A percentile compares a stretch with the other conserved stretches of the same genome.
phyloP scores from a whole-genome alignment of 768 basidiomycete genomes.

The Boletales sp. region DNA sequence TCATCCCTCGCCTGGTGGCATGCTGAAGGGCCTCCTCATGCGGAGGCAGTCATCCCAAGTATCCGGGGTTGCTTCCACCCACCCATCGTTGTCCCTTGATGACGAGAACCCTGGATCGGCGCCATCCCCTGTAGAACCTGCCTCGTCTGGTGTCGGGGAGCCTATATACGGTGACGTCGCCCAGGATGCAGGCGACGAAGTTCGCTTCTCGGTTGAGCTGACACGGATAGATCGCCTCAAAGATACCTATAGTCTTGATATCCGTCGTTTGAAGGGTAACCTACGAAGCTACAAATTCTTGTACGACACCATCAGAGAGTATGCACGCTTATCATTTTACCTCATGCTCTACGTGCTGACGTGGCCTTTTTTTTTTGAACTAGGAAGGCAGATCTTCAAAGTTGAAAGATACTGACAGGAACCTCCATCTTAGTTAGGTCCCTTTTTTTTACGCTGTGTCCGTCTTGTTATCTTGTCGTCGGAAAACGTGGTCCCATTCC shows the following conservation, averaged over 20 bases:
- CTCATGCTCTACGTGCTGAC: constrained; percentile 9
- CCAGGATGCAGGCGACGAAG: constrained; percentile 91
- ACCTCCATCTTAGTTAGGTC: constrained; percentile 15
- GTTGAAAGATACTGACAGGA: constrained; percentile 26
- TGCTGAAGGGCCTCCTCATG: constrained; percentile 86
- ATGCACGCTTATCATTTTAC: constrained; percentile 33
- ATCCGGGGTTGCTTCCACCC: constrained; percentile 33
- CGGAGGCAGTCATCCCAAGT: constrained; percentile 88
- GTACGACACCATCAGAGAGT: constrained; percentile 87
- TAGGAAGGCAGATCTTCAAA: constrained; percentile 37
- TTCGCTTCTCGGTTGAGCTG: constrained; percentile 92
- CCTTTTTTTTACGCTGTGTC: too few species aligned
- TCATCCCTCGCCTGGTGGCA: constrained; percentile 66
- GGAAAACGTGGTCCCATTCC: constrained; percentile 6
- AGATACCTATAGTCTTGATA: constrained; percentile 89
- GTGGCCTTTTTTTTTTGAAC: constrained; percentile 1
- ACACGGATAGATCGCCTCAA: constrained; percentile 86
- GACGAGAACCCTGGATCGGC: constrained; percentile 27
- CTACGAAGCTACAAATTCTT: constrained; percentile 90
- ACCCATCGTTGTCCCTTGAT: constrained; percentile 51
- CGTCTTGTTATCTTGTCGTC: not conserved
- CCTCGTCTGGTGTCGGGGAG: constrained; percentile 37
- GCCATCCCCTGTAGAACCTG: constrained; percentile 35
- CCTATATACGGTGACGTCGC: constrained; percentile 74
- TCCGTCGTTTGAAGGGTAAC: constrained; percentile 89